These are phyloP conservation scores for Stenogyne calaminthoides DNA, from an alignment of 305 asterid genomes.

Conservation along the genomic window DNA sequence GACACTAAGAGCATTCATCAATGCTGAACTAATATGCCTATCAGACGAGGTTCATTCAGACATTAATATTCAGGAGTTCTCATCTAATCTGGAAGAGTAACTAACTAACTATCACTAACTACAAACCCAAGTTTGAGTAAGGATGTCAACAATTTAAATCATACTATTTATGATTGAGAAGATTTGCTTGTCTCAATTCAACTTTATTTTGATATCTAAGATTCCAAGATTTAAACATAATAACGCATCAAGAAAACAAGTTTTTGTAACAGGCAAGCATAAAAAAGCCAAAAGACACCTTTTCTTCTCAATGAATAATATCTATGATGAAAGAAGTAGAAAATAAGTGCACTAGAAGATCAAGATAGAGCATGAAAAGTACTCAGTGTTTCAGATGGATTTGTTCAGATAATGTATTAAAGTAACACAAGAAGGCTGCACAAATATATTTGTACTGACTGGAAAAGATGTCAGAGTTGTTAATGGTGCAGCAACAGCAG, in stretches of 20 bases:
- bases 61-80: not conserved
- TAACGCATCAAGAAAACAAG: not conserved
- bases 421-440: constrained; percentile 8
- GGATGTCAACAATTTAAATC: not conserved
- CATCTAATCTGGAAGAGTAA: not conserved
- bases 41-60: not conserved
- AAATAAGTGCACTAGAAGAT: not conserved
- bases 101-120: not conserved
- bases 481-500: not conserved
- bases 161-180: not conserved
- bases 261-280: not conserved
- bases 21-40: not conserved
- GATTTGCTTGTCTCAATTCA: not conserved
- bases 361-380: not conserved
- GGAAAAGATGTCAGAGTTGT: not conserved
- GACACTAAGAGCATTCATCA: constrained; percentile 1
- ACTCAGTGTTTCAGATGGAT: not conserved
- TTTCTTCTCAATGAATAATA: not conserved
- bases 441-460: not conserved
- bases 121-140: not conserved
- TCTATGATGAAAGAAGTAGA: not conserved
- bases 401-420: not conserved
- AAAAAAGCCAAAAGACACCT: not conserved
- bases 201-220: not conserved
- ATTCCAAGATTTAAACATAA: not conserved